A percentile compares a stretch with the other conserved stretches of the same genome.
Conservation (phyloP, 805 yeast genomes). For the Isabelozyma pseudorhagii region DNA sequence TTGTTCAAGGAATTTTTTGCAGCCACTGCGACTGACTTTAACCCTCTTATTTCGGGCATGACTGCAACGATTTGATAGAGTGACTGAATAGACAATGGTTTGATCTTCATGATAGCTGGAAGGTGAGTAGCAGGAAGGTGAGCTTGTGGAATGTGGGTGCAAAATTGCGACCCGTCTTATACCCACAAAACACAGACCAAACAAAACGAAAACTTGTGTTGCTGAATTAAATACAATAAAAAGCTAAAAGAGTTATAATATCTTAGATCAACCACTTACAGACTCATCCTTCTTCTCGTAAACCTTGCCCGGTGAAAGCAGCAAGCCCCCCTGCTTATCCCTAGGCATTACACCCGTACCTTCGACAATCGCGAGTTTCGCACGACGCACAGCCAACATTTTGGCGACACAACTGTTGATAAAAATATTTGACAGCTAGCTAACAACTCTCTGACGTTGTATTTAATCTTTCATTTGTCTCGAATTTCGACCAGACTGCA, state of each 20-base stretch:
- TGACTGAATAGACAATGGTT: conserved; percentile 4
- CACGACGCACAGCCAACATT: not conserved
- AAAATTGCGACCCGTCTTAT: not conserved
- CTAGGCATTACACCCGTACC: no score
- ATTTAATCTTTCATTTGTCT: no score
- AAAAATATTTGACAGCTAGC: no score
- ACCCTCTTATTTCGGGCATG: not conserved
- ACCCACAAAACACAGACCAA: not conserved
- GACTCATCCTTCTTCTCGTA: no score
- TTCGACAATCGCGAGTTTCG: not conserved
- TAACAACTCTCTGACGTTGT: no score
- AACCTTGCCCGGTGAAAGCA: no score
- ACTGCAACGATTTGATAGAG: not conserved
- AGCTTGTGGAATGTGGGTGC: not conserved
- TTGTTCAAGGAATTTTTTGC: not conserved
- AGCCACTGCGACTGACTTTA: not conserved
- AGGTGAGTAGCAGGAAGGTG: not conserved
- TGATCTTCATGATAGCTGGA: conserved; percentile 3
- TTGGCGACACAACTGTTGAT: not conserved
- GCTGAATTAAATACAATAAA: no score
- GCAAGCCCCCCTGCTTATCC: no score
- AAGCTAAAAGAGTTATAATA: no score
- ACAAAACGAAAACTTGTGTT: no score
- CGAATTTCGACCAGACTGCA: no score
- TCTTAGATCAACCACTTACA: no score